Base-by-base conservation (phyloP, 768 basidiomycete genomes). In the Mycena epipterygia region DNA sequence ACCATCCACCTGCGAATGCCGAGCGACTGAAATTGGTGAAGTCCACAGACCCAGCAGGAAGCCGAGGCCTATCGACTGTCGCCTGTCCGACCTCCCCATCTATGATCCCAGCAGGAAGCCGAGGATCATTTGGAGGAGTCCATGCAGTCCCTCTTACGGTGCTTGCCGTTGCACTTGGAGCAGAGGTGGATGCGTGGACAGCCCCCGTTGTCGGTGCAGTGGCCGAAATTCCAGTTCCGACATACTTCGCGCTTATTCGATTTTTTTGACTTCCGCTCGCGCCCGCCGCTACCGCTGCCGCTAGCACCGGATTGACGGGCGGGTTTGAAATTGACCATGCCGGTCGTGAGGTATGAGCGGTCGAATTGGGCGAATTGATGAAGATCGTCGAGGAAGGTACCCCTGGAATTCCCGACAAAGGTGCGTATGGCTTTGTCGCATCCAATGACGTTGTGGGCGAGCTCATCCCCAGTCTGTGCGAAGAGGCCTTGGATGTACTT, bases 401-500 rank as follows among this genome's bases (percentile, higher is more conserved):
- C 7, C 13, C 14, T 30, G 8, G 41, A 30, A 13, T 6, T 55
- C 12, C 51, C 62, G 52, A 64, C 30, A 41, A 55, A 55, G 13
- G 2, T 8, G 8, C 63, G 52, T 0, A 64, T 32, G 21, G 63
- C 63, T n/a, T 32, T 29, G 21, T 64, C 62, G 29, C 51, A 64
- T 8, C 9, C 37, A 21, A 63, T 51, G 49, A 64, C 62, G 30
- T 53, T 41, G 27, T 53, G 51, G 13, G 49, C 51, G 51, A 64
- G 63, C 2, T 44, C 30, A 6, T 19, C 0, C 0, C 29, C 6
- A 11, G 7, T 44, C 3, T 33, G 39, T 0, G 1, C 12, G 52
- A 64, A 55, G 41, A 64, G 63, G 9, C 52, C 52, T 44, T 64
- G 37, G 63, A 64, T 44, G 42, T 64, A 44, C 0, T 64, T 7